A percentile compares a stretch with the other conserved stretches of the same genome.
Conservation (phyloP, 768 basidiomycete genomes). For the Phanerochaete carnosa region DNA sequence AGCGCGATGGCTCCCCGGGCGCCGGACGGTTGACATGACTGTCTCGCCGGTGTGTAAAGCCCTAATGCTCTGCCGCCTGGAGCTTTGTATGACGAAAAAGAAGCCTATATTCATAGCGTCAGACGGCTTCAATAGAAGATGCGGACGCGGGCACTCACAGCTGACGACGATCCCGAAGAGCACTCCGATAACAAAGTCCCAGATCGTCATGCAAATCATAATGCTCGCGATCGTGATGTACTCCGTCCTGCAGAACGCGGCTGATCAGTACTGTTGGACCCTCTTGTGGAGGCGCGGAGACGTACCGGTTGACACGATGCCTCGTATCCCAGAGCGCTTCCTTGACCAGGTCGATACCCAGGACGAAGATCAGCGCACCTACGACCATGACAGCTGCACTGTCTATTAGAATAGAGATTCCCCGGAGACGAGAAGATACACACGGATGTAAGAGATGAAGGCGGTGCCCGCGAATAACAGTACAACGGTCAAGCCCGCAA, state of each 20-base stretch:
- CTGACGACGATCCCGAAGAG: constrained; percentile 89
- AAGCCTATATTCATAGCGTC: constrained; percentile 46
- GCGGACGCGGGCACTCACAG: constrained; percentile 62
- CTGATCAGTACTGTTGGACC: background rate
- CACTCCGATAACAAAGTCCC: constrained; percentile 94
- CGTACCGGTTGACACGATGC: constrained; percentile 76
- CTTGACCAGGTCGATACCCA: constrained; percentile 91
- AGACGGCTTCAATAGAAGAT: background rate
- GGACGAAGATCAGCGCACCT: constrained; percentile 86
- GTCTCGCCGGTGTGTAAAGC: constrained; percentile 79
- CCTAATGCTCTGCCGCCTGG: constrained; percentile 80
- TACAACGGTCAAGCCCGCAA: constrained; percentile 68
- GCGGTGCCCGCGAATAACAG: constrained; percentile 82
- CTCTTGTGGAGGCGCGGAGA: constrained; percentile 6
- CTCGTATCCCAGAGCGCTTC: constrained; percentile 97
- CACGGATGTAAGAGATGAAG: constrained; percentile 90
- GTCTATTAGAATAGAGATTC: background rate
- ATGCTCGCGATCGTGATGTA: constrained; percentile 84
- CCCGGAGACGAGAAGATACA: constrained; percentile 29
- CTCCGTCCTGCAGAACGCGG: constrained; percentile 47
- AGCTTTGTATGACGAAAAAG: constrained; percentile 97
- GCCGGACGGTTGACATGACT: constrained; percentile 86
- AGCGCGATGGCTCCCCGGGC: constrained; percentile 81
- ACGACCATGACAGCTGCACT: constrained; percentile 86
- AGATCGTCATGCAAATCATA: constrained; percentile 89